Percentiles rank a stretch among this genome's conserved stretches.
Conservation (phyloP, 2,329 filamentous ascomycete genomes). For the Sarocladium strictum region DNA sequence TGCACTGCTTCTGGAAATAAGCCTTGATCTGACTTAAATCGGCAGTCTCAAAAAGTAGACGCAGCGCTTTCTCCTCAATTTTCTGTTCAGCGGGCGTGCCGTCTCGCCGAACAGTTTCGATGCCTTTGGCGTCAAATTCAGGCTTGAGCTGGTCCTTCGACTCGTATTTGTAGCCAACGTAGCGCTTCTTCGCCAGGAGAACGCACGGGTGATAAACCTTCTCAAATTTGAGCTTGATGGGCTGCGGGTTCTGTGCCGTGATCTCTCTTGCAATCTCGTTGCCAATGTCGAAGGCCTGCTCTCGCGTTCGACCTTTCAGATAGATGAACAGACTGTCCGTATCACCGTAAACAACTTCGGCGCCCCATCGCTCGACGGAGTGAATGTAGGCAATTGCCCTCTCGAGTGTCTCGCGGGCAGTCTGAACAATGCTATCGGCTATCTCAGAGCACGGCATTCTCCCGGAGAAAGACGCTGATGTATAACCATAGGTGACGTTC, state of each 20-base stretch:
- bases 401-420: conserved; percentile 88
- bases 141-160: conserved; percentile 66
- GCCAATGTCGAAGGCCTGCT: conserved; percentile 87
- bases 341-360: conserved; percentile 96
- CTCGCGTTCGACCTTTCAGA: conserved; percentile 77
- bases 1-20: conserved; percentile 86
- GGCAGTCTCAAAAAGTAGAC: conserved; percentile 80
- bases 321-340: conserved; percentile 93
- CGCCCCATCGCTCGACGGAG: conserved; percentile 78
- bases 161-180: conserved; percentile 97
- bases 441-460: conserved; percentile 98
- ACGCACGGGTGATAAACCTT: conserved; percentile 97
- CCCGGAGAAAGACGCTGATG: conserved; percentile 92
- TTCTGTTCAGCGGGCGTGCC: conserved; percentile 94
- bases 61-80: conserved; percentile 88
- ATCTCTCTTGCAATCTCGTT: conserved; percentile 85
- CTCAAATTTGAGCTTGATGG: conserved; percentile 95
- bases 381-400: conserved; percentile 91
- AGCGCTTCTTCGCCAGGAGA: conserved; percentile 91
- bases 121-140: conserved; percentile 96
- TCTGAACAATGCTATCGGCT: conserved; percentile 96
- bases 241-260: conserved; percentile 83
- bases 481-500: conserved; percentile 99
- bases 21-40: conserved; percentile 83
- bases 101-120: conserved; percentile 92